Conservation (phyloP, 257 asterid genomes). For the Vinca minor region DNA sequence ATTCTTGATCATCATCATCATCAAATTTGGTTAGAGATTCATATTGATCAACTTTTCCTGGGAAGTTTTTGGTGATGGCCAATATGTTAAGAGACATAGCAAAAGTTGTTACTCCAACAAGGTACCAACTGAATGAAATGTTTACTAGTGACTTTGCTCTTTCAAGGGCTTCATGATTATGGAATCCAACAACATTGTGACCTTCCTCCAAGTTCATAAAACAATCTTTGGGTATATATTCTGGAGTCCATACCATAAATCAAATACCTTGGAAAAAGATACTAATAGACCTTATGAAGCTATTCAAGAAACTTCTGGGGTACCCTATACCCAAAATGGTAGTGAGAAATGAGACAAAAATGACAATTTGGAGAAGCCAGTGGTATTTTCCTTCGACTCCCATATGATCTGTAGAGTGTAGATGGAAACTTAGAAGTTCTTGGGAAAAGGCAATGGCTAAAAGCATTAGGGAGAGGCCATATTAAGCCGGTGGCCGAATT, state of each 20-base stretch:
- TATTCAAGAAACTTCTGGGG: slow-evolving; percentile 49
- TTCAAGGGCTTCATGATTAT: slow-evolving; percentile 34
- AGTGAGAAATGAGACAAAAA: slow-evolving; percentile 33
- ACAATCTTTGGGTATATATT: slow-evolving; percentile 23
- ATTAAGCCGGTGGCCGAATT: slow-evolving; percentile 28
- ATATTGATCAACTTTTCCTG: slow-evolving; percentile 40
- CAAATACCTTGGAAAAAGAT: slow-evolving; percentile 68
- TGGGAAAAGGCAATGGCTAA: slow-evolving; percentile 61
- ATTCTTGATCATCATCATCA: neutral
- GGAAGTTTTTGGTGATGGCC: slow-evolving; percentile 25
- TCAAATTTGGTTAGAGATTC: neutral
- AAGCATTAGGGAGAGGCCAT: slow-evolving; percentile 43
- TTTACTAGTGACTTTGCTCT: slow-evolving; percentile 73
- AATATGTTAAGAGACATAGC: slow-evolving; percentile 34
- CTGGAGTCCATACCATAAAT: slow-evolving; percentile 73
- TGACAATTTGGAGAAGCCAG: slow-evolving; percentile 53
- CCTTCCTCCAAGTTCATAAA: slow-evolving; percentile 28
- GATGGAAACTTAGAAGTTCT: slow-evolving; percentile 58
- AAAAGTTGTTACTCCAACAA: slow-evolving; percentile 32
- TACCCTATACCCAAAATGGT: slow-evolving; percentile 37
- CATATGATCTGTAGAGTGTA: slow-evolving; percentile 74
- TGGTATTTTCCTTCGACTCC: slow-evolving; percentile 88
- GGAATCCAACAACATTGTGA: slow-evolving; percentile 45
- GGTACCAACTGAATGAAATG: slow-evolving; percentile 53
- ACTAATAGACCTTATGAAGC: slow-evolving; percentile 45